phyloP scores from a whole-genome alignment of 495 filamentous ascomycete genomes.

The Neurospora intermedia region DNA sequence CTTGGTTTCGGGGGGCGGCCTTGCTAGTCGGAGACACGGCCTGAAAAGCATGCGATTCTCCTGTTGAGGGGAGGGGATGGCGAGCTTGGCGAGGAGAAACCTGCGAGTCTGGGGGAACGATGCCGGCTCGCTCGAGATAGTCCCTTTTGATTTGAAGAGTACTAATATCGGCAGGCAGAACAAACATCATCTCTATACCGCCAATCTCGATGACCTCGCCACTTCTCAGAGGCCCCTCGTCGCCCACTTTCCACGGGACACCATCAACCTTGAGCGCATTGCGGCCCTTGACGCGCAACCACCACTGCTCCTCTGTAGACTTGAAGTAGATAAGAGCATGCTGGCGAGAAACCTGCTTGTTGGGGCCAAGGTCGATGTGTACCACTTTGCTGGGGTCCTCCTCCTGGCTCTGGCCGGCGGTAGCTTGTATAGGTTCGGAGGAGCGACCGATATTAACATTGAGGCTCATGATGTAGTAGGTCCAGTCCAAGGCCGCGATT shows the following conservation, averaged over 20 bases:
- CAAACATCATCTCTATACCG: constrained; percentile 96
- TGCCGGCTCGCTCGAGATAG: constrained; percentile 42
- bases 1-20: constrained; percentile 10
- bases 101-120: constrained; percentile 21
- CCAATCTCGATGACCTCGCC: constrained; percentile 85
- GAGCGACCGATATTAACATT: constrained; percentile 77
- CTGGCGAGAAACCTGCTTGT: constrained; percentile 78
- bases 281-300: constrained; percentile 73
- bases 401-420: constrained; percentile 19
- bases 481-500: constrained; percentile 86
- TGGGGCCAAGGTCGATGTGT: constrained; percentile 88
- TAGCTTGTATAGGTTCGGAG: constrained; percentile 37
- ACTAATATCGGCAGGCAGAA: constrained; percentile 56
- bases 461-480: constrained; percentile 77
- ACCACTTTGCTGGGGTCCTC: constrained; percentile 38
- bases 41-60: constrained; percentile 22
- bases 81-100: constrained; percentile 17
- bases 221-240: constrained; percentile 56
- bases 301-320: constrained; percentile 58
- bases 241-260: constrained; percentile 49
- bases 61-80: constrained; percentile 40
- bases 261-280: constrained; percentile 83
- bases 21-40: constrained; percentile 16
- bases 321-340: constrained; percentile 85
- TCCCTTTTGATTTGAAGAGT: constrained; percentile 44